Evolutionary conservation across 257 asterid genomes (phyloP), one percentile per base, ranked within the genome.

Genomic region (Echium plantagineum): DNA sequence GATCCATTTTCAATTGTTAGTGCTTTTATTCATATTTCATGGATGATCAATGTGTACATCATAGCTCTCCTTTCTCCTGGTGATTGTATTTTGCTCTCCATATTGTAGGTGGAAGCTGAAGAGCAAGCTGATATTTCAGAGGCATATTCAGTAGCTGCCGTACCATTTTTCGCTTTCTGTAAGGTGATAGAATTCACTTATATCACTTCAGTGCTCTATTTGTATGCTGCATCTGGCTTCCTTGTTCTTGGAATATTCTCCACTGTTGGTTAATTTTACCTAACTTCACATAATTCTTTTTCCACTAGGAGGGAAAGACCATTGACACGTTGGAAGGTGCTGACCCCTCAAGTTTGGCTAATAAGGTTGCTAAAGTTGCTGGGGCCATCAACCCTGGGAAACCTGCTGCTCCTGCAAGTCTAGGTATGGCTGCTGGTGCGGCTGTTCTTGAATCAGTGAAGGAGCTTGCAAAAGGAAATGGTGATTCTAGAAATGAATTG

Each of bases 371-470:
- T 24, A 91, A 83, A 84, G 83, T 91, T 72, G 89, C 90, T 53
- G 99, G 96, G 26, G 61, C 86, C 55, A 78, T 83, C 74, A 58
- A 42, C 53, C 80, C 95, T 21, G 85, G 81, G 61, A 91, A 89
- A n/a, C 75, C 97, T 68, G 97, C 96, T 10, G 94, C 97, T 68
- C 97, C 99, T 53, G 99, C 94, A 67, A 93, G 96, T 75, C 91
- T 89, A 56, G 96, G 97, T 61, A 93, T 93, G 97, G 96, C 97
- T 67, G 96, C 99, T 20, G 97, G 95, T 59, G 83, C 96, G 65
- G 68, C 85, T 53, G 61, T 93, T 67, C 85, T 89, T 47, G 99
- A 93, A 75, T 74, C 96, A n/a, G 87, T 89, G 16, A 74, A 81
- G 82, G 94, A 75, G 59, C 70, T 93, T 35, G 81, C 94, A 38